A percentile compares a stretch with the other conserved stretches of the same genome.
phyloP scores from a whole-genome alignment of 768 basidiomycete genomes.

The Panellus pusillus region DNA sequence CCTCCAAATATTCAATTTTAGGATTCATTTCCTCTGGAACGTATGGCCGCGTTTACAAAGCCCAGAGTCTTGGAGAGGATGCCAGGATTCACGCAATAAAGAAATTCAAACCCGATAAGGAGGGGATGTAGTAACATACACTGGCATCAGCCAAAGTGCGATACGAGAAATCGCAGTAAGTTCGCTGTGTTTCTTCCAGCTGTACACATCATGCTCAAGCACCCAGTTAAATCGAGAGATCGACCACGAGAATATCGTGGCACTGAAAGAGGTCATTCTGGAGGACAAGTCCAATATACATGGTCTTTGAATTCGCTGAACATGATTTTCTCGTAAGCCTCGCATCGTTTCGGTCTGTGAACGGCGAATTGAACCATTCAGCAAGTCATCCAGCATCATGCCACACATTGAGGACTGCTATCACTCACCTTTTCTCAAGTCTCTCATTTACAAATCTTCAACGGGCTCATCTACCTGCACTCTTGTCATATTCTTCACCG shows the following conservation, averaged over 20 bases:
- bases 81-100: constrained; percentile 90
- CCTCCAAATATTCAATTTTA: constrained; percentile 85
- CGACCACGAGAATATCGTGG: constrained; percentile 86
- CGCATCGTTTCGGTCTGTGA: not conserved
- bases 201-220: not conserved
- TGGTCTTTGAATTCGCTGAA: constrained; percentile 99
- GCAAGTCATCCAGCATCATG: constrained; percentile 99
- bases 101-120: constrained; percentile 99
- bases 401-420: constrained; percentile 81
- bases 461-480: constrained; percentile 94
- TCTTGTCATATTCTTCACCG: constrained; percentile 94
- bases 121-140: constrained; percentile 93
- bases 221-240: constrained; percentile 84
- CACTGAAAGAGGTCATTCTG: constrained; percentile 90
- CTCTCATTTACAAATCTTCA: constrained; percentile 92
- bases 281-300: constrained; percentile 99
- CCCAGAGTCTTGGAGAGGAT: constrained; percentile 71
- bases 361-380: constrained; percentile 30
- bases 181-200: constrained; percentile 10
- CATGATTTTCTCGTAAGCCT: constrained; percentile 92
- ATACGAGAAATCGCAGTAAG: constrained; percentile 93
- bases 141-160: constrained; percentile 97
- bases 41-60: constrained; percentile 99
- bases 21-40: constrained; percentile 99
- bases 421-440: constrained; percentile 83